These are phyloP conservation scores for Dendrobium officinale DNA, from an alignment of 106 monocot species.

Conservation along the genomic window DNA sequence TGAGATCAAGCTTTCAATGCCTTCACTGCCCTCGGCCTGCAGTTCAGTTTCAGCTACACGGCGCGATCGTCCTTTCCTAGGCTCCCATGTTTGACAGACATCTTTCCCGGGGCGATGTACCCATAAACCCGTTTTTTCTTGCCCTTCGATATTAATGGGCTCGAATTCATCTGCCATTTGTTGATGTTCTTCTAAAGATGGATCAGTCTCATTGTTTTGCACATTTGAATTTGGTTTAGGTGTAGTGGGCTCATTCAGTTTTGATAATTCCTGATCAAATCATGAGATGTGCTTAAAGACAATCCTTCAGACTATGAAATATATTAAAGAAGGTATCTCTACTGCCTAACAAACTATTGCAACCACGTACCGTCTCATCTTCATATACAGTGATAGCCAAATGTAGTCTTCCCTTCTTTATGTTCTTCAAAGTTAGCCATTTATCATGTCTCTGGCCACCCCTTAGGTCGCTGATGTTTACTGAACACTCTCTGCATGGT, in stretches of 20 bases:
- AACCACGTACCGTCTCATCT: conserved; percentile 28
- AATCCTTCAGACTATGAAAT: not conserved
- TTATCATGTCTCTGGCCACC: conserved; percentile 83
- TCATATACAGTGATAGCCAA: conserved; percentile 71
- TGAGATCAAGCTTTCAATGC: conserved; percentile 15
- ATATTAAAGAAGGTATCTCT: not conserved
- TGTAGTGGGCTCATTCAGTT: not conserved
- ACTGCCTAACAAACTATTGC: too few relatives aligned
- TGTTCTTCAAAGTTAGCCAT: conserved; percentile 60
- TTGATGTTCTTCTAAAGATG: conserved; percentile 2
- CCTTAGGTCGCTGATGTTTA: conserved; percentile 47
- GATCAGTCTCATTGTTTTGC: conserved; percentile 7
- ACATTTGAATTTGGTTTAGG: conserved; percentile 2
- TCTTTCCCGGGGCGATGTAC: conserved; percentile 17
- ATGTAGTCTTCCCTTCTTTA: conserved; percentile 75
- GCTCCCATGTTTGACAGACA: conserved; percentile 21
- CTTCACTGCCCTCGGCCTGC: conserved; percentile 12
- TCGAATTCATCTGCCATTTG: conserved; percentile 14
- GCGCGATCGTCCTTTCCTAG: conserved; percentile 14
- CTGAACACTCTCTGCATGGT: conserved; percentile 38
- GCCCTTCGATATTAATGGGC: conserved; percentile 20
- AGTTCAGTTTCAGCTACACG: conserved; percentile 8
- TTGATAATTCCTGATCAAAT: not conserved
- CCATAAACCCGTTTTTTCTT: conserved; percentile 24
- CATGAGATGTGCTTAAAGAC: not conserved